Evolutionary conservation across 75 land plant genomes (phyloP), one percentile per base, ranked within the genome.

Genomic region (Ceratopteris richardii): DNA sequence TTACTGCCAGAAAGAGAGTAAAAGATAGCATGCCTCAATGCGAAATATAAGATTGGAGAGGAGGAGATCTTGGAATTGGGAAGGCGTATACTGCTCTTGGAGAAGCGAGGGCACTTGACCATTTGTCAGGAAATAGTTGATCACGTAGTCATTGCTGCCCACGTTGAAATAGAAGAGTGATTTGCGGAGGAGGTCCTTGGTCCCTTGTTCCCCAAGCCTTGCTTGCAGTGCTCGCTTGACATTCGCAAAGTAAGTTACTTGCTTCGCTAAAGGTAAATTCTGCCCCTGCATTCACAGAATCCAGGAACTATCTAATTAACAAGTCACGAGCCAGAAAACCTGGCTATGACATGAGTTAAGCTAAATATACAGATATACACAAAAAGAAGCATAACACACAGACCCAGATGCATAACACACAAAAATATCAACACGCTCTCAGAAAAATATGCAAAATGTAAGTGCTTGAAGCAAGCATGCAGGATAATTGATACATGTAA

Each of bases 81-180:
- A 46, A n/a, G 48, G 48, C 2, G 21, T 5, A 17, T 46, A 46
- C 21, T n/a, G 48, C 48, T n/a, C 4, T 20, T 46, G 48, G 21
- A 46, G 48, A 4, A 17, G 48, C 17, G 48, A 46, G 4, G n/a
- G 48, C 4, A 20, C 48, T 20, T 17, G 14, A 17, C 21, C 14
- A 4, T 2, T 20, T 7, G 48, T 20, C 12, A 46, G 21, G 66
- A 51, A 53, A 22, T 40, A 33, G 17, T 64, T 53, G 36, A 33
- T 9, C 3, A 54, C 23, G 40, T 33, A 52, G 66, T 64, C 66
- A 39, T 64, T 64, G 44, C 58, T 37, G 23, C 66, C 66, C 20
- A 54, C 30, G 24, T 27, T 21, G 13, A 64, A 1, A 41, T 64
- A 64, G 37, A 51, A 64, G 18, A 64, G 58, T 9, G 66, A 29